Evolutionary conservation across 805 yeast genomes (phyloP).

Genomic region (Candida silvicultrix): DNA sequence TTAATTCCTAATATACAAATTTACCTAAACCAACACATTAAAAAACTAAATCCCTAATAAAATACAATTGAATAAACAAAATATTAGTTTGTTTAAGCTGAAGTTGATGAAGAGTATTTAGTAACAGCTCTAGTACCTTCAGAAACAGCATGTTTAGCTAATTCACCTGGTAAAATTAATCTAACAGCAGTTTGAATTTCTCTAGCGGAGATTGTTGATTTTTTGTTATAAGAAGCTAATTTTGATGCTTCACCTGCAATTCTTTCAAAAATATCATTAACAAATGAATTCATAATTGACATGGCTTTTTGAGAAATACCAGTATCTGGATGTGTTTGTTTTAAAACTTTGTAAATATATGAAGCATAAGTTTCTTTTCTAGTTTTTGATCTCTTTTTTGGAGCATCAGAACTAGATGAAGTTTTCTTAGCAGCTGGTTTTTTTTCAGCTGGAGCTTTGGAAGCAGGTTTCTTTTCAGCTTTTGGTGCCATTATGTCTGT

Average conservation of each 20-base stretch:
- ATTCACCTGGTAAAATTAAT: constrained; percentile 97
- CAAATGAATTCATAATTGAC: constrained; percentile 98
- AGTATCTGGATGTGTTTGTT: constrained; percentile 99
- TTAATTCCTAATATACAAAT: constrained; percentile 25
- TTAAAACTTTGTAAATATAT: constrained; percentile 95
- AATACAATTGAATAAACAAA: background rate
- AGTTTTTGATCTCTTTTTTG: constrained; percentile 91
- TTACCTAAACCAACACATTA: constrained; percentile 12
- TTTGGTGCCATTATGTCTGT: constrained; percentile 55
- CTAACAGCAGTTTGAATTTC: constrained; percentile 99
- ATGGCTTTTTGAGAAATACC: constrained; percentile 99
- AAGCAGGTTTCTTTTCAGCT: constrained; percentile 68
- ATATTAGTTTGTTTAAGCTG: constrained; percentile 26
- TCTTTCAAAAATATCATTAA: constrained; percentile 97
- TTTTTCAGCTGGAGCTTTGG: constrained; percentile 97
- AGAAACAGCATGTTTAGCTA: constrained; percentile 97
- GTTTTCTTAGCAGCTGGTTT: constrained; percentile 86
- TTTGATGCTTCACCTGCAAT: constrained; percentile 97
- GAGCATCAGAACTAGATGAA: constrained; percentile 69
- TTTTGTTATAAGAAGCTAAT: constrained; percentile 98
- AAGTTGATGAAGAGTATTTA: constrained; percentile 75
- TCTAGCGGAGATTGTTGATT: constrained; percentile 96
- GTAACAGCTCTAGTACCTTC: constrained; percentile 99
- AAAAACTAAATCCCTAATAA: constrained; percentile 1
- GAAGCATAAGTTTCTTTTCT: constrained; percentile 99